Conservation (phyloP, 345 rosid genomes). For the Gossypium stocksii region DNA sequence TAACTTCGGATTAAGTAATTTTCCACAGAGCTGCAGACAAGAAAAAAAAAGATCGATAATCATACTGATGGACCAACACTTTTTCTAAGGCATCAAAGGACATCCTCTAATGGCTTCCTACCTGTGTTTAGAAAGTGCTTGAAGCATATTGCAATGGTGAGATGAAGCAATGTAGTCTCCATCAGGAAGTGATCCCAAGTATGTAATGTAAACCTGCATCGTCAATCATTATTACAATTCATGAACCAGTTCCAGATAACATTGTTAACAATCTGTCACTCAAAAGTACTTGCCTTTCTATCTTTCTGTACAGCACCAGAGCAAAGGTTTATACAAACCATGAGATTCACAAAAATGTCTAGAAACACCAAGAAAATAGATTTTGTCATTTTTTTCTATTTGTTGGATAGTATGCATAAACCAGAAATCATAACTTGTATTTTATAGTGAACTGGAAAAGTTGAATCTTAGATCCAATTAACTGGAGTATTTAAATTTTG, state of each 20-base stretch:
- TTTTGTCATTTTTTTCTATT: no score
- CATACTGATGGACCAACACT: no score
- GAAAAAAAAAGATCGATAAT: background rate
- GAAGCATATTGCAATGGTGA: conserved; percentile 32
- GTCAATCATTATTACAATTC: background rate
- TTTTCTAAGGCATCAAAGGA: no score
- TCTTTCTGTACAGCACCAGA: background rate
- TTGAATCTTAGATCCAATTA: no score
- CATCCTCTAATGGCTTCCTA: background rate
- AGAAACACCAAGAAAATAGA: no score
- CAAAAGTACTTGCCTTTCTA: background rate
- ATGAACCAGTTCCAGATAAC: no score
- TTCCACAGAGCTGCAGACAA: conserved; percentile 21
- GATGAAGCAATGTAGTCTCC: conserved; percentile 24
- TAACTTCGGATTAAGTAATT: conserved; percentile 41
- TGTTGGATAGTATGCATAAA: no score
- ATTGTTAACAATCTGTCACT: no score
- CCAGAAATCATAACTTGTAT: no score
- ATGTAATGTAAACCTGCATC: conserved; percentile 34
- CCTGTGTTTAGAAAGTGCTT: conserved; percentile 26
- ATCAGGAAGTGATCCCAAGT: conserved; percentile 40
- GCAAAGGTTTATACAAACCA: background rate
- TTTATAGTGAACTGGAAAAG: no score
- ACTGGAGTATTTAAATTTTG: no score
- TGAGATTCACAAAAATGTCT: no score